Base-by-base conservation (phyloP, 192 early-diverging fungal species). In the Rhizophagus sp. region DNA sequence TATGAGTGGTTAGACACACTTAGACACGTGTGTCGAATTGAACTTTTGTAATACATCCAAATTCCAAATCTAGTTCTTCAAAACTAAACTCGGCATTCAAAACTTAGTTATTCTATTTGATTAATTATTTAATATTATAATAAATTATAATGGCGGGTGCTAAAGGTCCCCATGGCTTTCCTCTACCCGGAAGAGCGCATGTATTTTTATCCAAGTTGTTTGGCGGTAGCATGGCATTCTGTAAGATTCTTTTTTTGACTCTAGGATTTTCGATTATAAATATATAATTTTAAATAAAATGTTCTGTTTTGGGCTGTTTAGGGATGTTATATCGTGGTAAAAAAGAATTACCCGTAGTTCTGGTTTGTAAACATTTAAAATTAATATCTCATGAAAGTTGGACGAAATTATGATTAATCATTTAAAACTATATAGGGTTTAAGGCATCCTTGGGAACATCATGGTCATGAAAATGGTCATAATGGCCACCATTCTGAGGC, bases 371-470 rank as follows among this genome's bases (percentile, higher is more conserved):
- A 47, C 4, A 47, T 47, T 47, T 47, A 9, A 10, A 0, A 9
- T 44, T 44, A 44, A 12, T 12, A 47, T 19, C 25, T 64, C 22
- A 11, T 64, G 15, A 19, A 63, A 24, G 62, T 63, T 63, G 24
- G 22, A 25, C 13, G 22, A 64, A 64, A 15, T 1, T 64, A 64
- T 39, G 39, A 41, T 41, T 41, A 41, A 41, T 41, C 39, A 41
- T 64, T 24, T 64, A 24, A 24, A 24, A 64, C 22, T 64, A 57
- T 33, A 33, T 67, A 67, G 65, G 27, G 33, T 5, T 25, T 25
- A 11, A 67, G 65, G 33, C 65, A 67, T 67, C 65, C 65, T 33
- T 67, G 65, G 65, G 65, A 67, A 30, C 27, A 34, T 11, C 65
- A 67, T 67, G 65, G 8, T 17, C 65, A 67, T 34, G 25, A 66